Evolutionary conservation across 1,284 basidiomycete genomes (phyloP), one percentile per base, ranked within the genome.

Genomic region (Cryptococcus amylolentus): DNA sequence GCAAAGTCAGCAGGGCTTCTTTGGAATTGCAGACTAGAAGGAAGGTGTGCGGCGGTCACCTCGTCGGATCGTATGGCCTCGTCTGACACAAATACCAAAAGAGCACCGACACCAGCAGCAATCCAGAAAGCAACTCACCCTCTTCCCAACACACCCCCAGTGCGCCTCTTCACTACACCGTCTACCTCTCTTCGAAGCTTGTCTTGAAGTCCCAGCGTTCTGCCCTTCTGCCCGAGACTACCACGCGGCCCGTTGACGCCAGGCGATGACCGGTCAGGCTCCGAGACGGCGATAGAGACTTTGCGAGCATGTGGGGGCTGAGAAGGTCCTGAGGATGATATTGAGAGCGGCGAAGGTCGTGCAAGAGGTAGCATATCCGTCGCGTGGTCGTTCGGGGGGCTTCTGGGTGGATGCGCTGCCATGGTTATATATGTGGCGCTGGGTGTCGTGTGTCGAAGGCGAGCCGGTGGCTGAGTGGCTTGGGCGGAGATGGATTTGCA

Each of bases 121-220:
- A 7, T 20, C 7, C 9, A 7, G 7, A 16, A 42, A 16, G 16
- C 16, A 10, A 64, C 72, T 69, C 57, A 77, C 70, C 77, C 92
- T 68, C 94, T 80, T 16, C 87, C 88, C 18, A 98, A 80, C 10
- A 98, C 93, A 65, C 89, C 92, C 27, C 93, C 93, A 2, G 83
- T 81, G 51, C 93, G 82, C 13, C 88, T 88, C 77, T 94, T 95
- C 57, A 98, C 92, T 18, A 95, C 84, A 10, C 70, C 76, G 28
- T 71, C 71, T n/a, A 66, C 65, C 54, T 72, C 70, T 40, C 64
- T 62, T 28, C 60, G 65, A 42, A 77, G 56, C 49, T 64, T 65
- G n/a, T 67, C 65, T 40, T 71, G 71, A 12, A 70, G 65, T 0
- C 72, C 72, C 12, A 75, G 49, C 0, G 64, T 59, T 43, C 51